Base-by-base conservation (phyloP, 2,329 filamentous ascomycete genomes). In the Alternaria gansuensis region DNA sequence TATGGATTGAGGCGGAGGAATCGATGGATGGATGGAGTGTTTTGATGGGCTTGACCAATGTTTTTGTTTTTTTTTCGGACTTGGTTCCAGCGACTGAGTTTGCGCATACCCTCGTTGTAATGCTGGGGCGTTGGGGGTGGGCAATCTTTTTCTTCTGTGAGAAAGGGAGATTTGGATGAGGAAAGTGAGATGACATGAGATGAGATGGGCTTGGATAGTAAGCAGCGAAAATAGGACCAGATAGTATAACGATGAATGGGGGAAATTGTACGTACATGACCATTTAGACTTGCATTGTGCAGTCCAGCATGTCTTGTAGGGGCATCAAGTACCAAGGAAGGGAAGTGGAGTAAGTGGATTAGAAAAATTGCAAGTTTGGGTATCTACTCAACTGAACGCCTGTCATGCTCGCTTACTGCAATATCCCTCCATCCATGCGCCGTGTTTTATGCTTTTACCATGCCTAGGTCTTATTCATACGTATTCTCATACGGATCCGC, bases 401-500 rank as follows among this genome's bases (percentile, higher is more conserved):
- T 54, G n/a, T 45, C 9, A 49, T 60, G 51, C 46, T 39, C 17
- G 14, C 48, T 54, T 26, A 14, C 14, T 2, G 24, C 40, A 44
- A 44, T 11, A 29, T 44, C 17, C 37, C 10, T 23, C 40, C 45
- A 53, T 10, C 57, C 10, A 36, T 41, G 49, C 29, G 54, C 48
- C 55, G 8, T 34, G 13, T 23, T 34, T 28, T 53, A 48, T 48
- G 51, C 23, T 28, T 45, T 4, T 45, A 2, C 14, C n/a, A 31
- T 11, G 14, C 21, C 31, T 7, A 17, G 13, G 17, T 3, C 28
- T 41, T 65, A 74, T 52, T 76, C 72, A 51, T 77, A 77, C 13
- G 72, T 73, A 49, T 77, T 75, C 46, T 75, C 74, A 54, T 76
- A 74, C 8, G 70, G 71, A 57, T 75, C 74, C 7, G 63, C 74